Evolutionary conservation across 2,329 filamentous ascomycete species (phyloP), one percentile per base, ranked within the genome.

Genomic region (Coleophoma cylindrospora): DNA sequence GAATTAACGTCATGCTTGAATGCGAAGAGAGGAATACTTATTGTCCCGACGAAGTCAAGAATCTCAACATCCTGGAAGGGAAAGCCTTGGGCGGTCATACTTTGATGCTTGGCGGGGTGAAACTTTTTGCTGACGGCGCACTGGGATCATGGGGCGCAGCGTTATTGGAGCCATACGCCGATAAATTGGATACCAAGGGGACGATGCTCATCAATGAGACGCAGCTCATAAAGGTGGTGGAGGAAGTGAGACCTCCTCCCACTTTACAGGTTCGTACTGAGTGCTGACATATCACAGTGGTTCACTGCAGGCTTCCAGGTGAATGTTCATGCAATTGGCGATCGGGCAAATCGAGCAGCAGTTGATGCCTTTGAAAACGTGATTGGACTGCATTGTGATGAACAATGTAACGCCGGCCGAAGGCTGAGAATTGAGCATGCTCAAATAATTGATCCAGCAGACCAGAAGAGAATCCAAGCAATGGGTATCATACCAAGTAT

Each of bases 321-420:
- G 50, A 86, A 85, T 60, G 84, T 88, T 52, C 85, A 88, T 64
- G 84, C 84, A 44, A 88, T 88, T 51, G 85, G 85, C 9, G 85
- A 89, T 64, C 71, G 80, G 4, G 85, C 85, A 14, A 87, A 86
- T 61, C 76, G 83, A 22, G 71, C 80, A 33, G 81, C 82, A 50
- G 68, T 88, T 41, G 77, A 86, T 56, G 82, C 84, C 9, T 76
- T 87, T 47, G 74, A 80, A 43, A 70, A 72, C 7, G 78, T 80
- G 10, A 72, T 87, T 4, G 65, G 69, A n/a, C 61, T 71, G 17
- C 60, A 78, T 15, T 87, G 84, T 54, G 73, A 70, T 10, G 61
- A 68, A 27, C 27, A 27, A 7, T 84, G 82, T 59, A 80, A 84
- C 57, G 57, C 69, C n/a, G 62, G 63, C 8, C 71, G 74, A 51